Conservation (phyloP, 23 red algal species). For the Agarophyton chilense region DNA sequence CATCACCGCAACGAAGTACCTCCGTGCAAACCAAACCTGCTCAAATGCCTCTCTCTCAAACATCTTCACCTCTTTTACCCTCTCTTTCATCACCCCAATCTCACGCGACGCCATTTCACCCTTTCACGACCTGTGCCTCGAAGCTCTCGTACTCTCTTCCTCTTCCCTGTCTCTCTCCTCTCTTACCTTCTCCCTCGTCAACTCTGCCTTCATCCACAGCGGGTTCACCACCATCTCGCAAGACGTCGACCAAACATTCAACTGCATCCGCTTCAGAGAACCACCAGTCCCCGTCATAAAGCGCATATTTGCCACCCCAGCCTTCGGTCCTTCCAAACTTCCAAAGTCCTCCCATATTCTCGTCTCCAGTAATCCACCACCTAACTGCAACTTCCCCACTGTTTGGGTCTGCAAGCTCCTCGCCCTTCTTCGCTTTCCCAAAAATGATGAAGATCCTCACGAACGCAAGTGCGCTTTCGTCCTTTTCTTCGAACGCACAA, state of each 20-base stretch:
- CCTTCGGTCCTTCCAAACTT: conserved; percentile 3
- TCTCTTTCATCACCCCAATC: neutral
- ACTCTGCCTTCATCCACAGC: too few relatives aligned
- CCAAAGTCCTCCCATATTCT: neutral
- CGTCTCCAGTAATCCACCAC: neutral
- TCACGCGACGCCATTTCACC: neutral
- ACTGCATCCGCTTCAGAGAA: too few relatives aligned
- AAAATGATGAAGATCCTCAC: too few relatives aligned
- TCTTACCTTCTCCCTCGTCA: too few relatives aligned
- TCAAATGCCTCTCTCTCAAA: too few relatives aligned
- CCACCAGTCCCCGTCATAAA: neutral
- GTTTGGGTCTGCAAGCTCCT: neutral
- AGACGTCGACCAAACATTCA: too few relatives aligned
- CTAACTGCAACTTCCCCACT: neutral
- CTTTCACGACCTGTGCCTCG: too few relatives aligned
- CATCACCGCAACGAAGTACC: neutral
- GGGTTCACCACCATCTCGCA: neutral
- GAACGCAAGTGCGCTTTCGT: conserved; percentile 7
- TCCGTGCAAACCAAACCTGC: neutral
- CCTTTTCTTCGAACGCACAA: neutral
- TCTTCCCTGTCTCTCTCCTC: too few relatives aligned
- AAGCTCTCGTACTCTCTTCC: neutral
- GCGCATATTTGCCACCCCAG: neutral
- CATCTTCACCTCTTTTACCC: neutral
- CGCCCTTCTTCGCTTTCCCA: too few relatives aligned